Conservation (phyloP, 257 asterid genomes). For the Phtheirospermum japonicum region DNA sequence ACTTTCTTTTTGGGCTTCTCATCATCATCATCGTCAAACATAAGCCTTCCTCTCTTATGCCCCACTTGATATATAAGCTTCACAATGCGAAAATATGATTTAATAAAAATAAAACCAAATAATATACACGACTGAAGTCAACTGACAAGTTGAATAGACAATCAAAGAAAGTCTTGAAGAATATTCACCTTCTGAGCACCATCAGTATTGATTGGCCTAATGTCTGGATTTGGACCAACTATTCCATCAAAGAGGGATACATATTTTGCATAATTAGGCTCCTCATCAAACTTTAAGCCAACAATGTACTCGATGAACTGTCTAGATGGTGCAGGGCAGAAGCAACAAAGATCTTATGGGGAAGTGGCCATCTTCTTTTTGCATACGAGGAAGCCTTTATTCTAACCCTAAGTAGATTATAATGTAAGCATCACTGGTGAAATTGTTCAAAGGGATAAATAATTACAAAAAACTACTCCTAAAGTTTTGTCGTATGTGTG, state of each 20-base stretch:
- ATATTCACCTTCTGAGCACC: too few species aligned
- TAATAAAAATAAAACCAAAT: slow-evolving; percentile 5
- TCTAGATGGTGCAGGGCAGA: slow-evolving; percentile 60
- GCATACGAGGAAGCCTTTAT: slow-evolving; percentile 69
- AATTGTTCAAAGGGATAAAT: background rate
- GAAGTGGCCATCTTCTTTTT: slow-evolving; percentile 75
- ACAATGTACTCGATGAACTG: slow-evolving; percentile 57
- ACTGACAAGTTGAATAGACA: background rate
- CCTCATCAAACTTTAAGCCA: slow-evolving; percentile 63
- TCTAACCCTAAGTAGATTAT: slow-evolving; percentile 49
- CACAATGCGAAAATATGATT: slow-evolving; percentile 5
- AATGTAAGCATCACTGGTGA: background rate
- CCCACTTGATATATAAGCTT: slow-evolving; percentile 50
- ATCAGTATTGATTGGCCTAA: too few species aligned
- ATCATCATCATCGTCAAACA: slow-evolving; percentile 47
- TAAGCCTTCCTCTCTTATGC: too few species aligned
- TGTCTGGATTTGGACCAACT: too few species aligned
- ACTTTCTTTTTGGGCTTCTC: slow-evolving; percentile 55
- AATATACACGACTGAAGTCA: background rate
- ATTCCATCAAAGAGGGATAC: too few species aligned
- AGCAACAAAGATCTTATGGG: slow-evolving; percentile 59
- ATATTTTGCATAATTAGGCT: slow-evolving; percentile 55
- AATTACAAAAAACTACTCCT: background rate
- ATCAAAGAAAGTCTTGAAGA: background rate
- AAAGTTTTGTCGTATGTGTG: too few species aligned